A percentile compares a stretch with the other conserved stretches of the same genome.
These are phyloP conservation scores for Blastobotrys buckinghamii DNA, from an alignment of 1,139 yeast species.

Conservation along the genomic window DNA sequence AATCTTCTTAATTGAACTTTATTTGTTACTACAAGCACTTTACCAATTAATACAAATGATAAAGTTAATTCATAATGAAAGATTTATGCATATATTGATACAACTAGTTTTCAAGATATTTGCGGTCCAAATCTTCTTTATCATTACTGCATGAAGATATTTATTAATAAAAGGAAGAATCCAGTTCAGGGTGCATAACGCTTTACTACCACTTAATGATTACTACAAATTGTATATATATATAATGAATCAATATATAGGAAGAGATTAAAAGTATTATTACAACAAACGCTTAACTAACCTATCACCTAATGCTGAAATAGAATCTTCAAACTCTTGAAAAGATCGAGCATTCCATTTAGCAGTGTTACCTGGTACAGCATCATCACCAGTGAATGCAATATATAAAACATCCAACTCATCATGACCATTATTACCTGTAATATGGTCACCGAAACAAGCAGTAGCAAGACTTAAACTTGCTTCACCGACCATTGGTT, in stretches of 20 bases:
- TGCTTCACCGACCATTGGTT: constrained; percentile 14
- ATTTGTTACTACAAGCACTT: too few relatives aligned
- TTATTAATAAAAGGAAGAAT: too few relatives aligned
- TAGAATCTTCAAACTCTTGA: constrained; percentile 13
- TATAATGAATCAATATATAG: too few relatives aligned
- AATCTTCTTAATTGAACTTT: too few relatives aligned
- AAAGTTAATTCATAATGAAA: too few relatives aligned
- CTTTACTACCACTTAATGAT: too few relatives aligned
- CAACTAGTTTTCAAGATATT: too few relatives aligned
- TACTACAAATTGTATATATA: not conserved
- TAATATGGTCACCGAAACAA: constrained; percentile 11
- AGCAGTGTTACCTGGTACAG: constrained; percentile 29
- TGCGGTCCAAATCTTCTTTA: too few relatives aligned
- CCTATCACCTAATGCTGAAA: constrained; percentile 9
- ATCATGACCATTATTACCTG: constrained; percentile 43
- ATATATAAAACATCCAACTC: constrained; percentile 48
- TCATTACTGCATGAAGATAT: too few relatives aligned
- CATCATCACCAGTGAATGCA: constrained; percentile 44
- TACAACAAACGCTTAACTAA: constrained; percentile 17
- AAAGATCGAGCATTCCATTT: constrained; percentile 12
- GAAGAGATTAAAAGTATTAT: not conserved
- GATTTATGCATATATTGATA: too few relatives aligned
- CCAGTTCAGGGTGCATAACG: too few relatives aligned
- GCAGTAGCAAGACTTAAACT: constrained; percentile 11
- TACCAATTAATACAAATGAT: too few relatives aligned